Percentiles rank a stretch among this genome's conserved stretches.
Evolutionary conservation across 306 rosid genomes (phyloP).

Genomic region (Vigna trinervia): DNA sequence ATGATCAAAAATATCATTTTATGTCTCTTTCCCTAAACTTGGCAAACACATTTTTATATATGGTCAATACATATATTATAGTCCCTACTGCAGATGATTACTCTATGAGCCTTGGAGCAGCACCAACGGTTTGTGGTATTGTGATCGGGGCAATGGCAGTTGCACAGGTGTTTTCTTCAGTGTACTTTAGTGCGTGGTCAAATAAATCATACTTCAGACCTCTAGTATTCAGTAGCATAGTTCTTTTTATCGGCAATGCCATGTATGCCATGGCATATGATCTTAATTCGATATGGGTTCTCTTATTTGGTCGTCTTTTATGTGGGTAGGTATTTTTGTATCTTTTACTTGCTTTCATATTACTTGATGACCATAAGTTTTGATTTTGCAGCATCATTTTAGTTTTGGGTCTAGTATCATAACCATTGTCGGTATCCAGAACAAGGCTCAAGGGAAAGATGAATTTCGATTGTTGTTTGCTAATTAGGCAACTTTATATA

Average conservation of each 20-base stretch:
- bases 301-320: slow-evolving; percentile 78
- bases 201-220: slow-evolving; percentile 87
- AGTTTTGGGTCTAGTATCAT: not conserved
- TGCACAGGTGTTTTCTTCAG: slow-evolving; percentile 92
- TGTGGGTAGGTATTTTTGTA: slow-evolving; percentile 73
- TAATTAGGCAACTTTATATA: not conserved
- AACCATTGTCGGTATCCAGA: not conserved
- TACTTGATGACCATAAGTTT: slow-evolving; percentile 18
- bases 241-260: slow-evolving; percentile 69
- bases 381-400: slow-evolving; percentile 25
- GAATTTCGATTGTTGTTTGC: not conserved
- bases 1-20: slow-evolving; percentile 73
- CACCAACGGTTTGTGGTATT: slow-evolving; percentile 91
- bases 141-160: slow-evolving; percentile 97
- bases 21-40: slow-evolving; percentile 80
- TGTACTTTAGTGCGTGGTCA: slow-evolving; percentile 96
- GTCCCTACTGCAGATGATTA: slow-evolving; percentile 98
- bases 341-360: slow-evolving; percentile 26
- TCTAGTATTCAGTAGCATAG: slow-evolving; percentile 86
- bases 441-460: slow-evolving; percentile 3
- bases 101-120: slow-evolving; percentile 89
- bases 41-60: slow-evolving; percentile 83
- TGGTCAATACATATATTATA: slow-evolving; percentile 91
- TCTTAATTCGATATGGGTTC: slow-evolving; percentile 79
- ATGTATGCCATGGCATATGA: slow-evolving; percentile 88